phyloP scores from a whole-genome alignment of 208 protist species.

The Kentomonas sorsogonicus region DNA sequence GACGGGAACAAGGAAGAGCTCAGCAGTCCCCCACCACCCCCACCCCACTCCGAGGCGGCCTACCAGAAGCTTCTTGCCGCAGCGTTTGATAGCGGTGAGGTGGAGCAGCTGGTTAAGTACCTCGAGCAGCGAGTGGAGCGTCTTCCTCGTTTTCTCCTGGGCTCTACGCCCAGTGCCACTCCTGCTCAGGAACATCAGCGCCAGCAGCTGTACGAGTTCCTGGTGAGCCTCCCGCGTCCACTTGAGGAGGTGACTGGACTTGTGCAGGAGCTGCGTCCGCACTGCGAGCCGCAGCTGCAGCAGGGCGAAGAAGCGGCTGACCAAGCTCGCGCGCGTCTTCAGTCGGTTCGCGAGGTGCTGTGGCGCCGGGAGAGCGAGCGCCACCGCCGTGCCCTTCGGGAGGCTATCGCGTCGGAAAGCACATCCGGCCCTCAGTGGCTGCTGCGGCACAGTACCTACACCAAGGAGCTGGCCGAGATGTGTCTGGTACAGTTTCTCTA shows the following conservation, averaged over 20 bases:
- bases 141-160: too few relatives aligned
- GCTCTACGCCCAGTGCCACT: too few relatives aligned
- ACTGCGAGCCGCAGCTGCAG: conserved; percentile 3
- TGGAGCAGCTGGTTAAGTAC: background rate
- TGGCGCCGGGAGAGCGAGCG: conserved; percentile 42
- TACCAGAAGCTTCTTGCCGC: too few relatives aligned
- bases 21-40: too few relatives aligned
- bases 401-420: conserved; percentile 36
- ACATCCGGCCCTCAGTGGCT: conserved; percentile 58
- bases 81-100: too few relatives aligned
- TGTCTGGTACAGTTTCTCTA: conserved; percentile 74
- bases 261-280: conserved; percentile 11
- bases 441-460: conserved; percentile 37
- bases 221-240: conserved; percentile 34
- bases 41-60: too few relatives aligned
- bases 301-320: background rate
- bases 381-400: conserved; percentile 30
- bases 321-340: conserved; percentile 10
- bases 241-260: conserved; percentile 29
- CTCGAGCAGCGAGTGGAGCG: conserved; percentile 5
- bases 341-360: conserved; percentile 28
- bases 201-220: conserved; percentile 24
- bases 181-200: too few relatives aligned
- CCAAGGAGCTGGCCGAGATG: conserved; percentile 79
- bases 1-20: too few relatives aligned